Conservation (phyloP, 208 protist species). For the Acanthamoeba royreba region DNA sequence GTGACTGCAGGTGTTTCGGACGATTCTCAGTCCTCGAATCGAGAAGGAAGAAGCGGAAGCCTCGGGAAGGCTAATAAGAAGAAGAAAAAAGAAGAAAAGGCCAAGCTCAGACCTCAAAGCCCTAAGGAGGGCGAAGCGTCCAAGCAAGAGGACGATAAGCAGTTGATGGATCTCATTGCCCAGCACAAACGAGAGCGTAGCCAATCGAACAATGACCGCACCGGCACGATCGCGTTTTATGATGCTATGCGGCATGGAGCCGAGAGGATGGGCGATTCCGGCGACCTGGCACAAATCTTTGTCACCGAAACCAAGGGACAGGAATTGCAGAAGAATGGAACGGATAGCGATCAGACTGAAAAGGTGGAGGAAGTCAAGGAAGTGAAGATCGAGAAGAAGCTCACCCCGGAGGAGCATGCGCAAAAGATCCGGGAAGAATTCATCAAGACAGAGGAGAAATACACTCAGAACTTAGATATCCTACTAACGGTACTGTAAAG, state of each 20-base stretch:
- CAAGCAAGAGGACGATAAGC: too few species aligned
- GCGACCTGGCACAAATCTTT: too few species aligned
- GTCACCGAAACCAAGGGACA: background rate
- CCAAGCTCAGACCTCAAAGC: too few species aligned
- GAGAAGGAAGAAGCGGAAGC: background rate
- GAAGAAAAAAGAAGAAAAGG: too few species aligned
- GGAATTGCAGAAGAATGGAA: background rate
- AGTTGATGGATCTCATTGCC: too few species aligned
- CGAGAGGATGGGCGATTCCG: background rate
- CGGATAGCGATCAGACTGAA: background rate
- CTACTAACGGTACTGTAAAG: background rate
- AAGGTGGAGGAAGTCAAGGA: background rate
- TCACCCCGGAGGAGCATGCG: conserved; percentile 8
- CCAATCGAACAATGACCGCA: too few species aligned
- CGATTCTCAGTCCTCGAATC: too few species aligned
- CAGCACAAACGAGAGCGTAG: too few species aligned
- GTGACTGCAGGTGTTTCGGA: too few species aligned
- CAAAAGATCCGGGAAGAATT: background rate
- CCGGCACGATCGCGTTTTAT: background rate
- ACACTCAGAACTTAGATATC: background rate
- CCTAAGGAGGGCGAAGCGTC: too few species aligned
- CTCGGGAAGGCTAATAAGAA: background rate
- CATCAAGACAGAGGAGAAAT: conserved; percentile 19
- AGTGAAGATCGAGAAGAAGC: background rate
- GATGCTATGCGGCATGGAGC: background rate